Conservation (phyloP, 192 early-diverging fungal species). For the Lunasporangiospora selenospora region DNA sequence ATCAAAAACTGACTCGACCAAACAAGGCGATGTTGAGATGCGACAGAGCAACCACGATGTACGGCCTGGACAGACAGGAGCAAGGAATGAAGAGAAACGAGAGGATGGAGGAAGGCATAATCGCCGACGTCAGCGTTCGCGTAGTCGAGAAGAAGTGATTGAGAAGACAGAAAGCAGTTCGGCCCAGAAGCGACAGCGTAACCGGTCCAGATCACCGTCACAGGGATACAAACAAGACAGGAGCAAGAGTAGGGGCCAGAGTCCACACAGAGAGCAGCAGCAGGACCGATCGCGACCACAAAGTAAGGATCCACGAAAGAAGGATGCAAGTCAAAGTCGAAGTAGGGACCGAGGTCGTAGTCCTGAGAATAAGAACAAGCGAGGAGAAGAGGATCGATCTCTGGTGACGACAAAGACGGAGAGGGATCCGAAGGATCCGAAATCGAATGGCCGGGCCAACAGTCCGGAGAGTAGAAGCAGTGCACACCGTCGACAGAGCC, state of each 20-base stretch:
- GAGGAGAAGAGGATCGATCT: no score
- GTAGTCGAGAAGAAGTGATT: not conserved
- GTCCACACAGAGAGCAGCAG: not conserved
- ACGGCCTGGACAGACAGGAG: not conserved
- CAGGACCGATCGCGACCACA: not conserved
- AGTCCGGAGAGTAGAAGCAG: no score
- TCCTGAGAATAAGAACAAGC: constrained; percentile 3
- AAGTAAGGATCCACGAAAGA: not conserved
- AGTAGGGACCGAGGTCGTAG: constrained; percentile 7
- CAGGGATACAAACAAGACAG: no score
- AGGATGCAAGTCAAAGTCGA: constrained; percentile 8
- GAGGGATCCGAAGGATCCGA: no score
- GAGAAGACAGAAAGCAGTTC: no score
- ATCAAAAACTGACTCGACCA: no score
- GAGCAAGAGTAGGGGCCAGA: not conserved
- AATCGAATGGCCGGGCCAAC: no score
- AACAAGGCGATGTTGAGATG: not conserved
- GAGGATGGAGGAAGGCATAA: not conserved
- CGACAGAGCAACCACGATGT: not conserved
- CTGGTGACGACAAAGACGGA: no score
- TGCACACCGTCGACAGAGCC: no score
- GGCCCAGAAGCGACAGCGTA: not conserved
- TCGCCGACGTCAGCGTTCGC: not conserved
- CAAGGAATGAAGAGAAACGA: not conserved
- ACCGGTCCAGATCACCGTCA: not conserved